Evolutionary conservation across 805 yeast species (phyloP), one percentile per base, ranked within the genome.

Genomic region (Starmerella powellii): DNA sequence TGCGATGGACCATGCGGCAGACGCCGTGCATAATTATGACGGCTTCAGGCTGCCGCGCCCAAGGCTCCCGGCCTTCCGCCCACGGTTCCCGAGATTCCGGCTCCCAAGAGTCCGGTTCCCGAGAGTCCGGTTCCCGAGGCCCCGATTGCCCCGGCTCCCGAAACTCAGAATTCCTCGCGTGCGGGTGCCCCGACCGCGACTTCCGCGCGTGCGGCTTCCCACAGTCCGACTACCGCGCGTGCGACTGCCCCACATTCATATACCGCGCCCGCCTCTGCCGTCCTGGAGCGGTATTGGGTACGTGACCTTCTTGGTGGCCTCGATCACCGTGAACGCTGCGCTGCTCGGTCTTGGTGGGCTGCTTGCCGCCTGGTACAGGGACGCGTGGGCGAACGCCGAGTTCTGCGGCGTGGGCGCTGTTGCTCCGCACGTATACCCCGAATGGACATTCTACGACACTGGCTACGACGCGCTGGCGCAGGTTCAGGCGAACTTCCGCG

Each of bases 381-480:
- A 31, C 12, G 45, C 46, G 24, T 32, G 20, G 32, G n/a, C 37
- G 1, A 6, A 20, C 12, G 42, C 40, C 8, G 55, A 53, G 40
- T 52, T 31, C 43, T 53, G 56, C 32, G 49, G 27, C 5, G 46
- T 40, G 5, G 46, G 44, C 3, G 23, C 31, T 13, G 24, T 29
- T 21, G 21, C 44, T 13, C 31, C 30, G 24, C 40, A 32, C 18
- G 23, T 16, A 11, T 49, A 46, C 41, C 56, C 56, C 10, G 33
- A 15, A 12, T 41, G 47, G 51, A 31, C 48, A 8, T 17, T 18
- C 15, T 16, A 19, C 20, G 45, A 44, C 11, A 34, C 31, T 8
- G 42, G 41, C 19, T 28, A 24, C 28, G 40, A 24, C 24, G 26
- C 34, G 4, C 35, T 40, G 15, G 13, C 34, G 21, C 16, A 17